Base-by-base conservation (phyloP, 495 filamentous ascomycete species). In the Penicillium salamii region DNA sequence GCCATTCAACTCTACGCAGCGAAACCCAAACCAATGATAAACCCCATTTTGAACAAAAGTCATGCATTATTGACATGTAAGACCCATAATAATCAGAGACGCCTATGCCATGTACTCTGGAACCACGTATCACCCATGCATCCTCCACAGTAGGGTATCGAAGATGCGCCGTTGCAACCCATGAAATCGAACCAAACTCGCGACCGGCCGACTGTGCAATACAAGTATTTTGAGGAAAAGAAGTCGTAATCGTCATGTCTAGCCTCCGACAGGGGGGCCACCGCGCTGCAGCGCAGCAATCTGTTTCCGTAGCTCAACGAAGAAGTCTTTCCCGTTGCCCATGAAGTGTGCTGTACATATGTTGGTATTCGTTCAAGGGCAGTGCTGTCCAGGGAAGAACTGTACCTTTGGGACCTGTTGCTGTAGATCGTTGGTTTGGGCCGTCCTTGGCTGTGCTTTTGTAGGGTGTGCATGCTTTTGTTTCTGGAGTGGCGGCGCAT, bases 291-390 rank as follows among this genome's bases (percentile, higher is more conserved):
- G 46, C 8, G 64, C 40, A 8, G 75, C 66, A 4, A 79, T 55
- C 47, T 79, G 75, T 56, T 78, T 79, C 5, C 75, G 69, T 14
- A 80, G 68, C 49, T 79, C 78, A 43, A 76, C 54, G 48, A 76
- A 79, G 57, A 80, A 79, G 37, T 80, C 77, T 58, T 76, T 78
- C 8, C 76, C 75, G 46, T 69, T 79, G 7, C 68, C 72, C 78
- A 79, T 80, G 5, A 63, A 66, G 46, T 78, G 78, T 20, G 75
- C 78, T 80, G 54, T 29, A 47, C 0, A 0, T 7, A 14, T 17
- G 34, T 29, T 47, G 19, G 42, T 68, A 23, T 62, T 46, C 39
- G 6, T 41, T 51, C 46, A 54, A 40, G 14, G 21, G 11, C 9
- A 13, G n/a, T 35, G 14, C 12, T 9, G 52, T 28, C 21, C n/a